A percentile compares a stretch with the other conserved stretches of the same genome.
Conservation (phyloP, 768 basidiomycete species). For the Lentinula sp. region DNA sequence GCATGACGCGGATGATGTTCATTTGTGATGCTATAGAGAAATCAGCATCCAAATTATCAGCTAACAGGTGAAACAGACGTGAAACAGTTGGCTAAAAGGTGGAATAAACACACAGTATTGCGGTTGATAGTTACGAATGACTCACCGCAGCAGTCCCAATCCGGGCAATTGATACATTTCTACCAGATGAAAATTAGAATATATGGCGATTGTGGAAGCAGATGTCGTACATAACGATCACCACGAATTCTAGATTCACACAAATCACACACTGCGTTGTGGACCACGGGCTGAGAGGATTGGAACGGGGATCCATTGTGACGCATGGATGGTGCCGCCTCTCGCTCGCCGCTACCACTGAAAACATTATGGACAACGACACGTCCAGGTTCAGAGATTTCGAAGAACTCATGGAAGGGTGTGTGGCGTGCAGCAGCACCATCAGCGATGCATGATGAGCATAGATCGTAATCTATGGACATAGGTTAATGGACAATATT, state of each 20-base stretch:
- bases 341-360: conserved; percentile 30
- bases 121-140: background rate
- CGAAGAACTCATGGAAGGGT: conserved; percentile 66
- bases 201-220: background rate
- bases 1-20: conserved; percentile 75
- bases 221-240: conserved; percentile 58
- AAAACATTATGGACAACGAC: conserved; percentile 61
- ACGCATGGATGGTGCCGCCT: conserved; percentile 5
- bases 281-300: conserved; percentile 27
- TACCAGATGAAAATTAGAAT: conserved; percentile 18
- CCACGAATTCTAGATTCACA: conserved; percentile 71
- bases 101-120: background rate
- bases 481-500: background rate
- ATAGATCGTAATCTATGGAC: conserved; percentile 64
- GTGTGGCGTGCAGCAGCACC: conserved; percentile 49
- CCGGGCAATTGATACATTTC: conserved; percentile 82
- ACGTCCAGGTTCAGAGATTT: conserved; percentile 58
- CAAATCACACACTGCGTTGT: conserved; percentile 69
- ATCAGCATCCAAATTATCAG: background rate
- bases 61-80: conserved; percentile 27
- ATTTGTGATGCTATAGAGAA: conserved; percentile 42
- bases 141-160: conserved; percentile 66
- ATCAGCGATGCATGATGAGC: conserved; percentile 47
- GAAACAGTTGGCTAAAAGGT: conserved; percentile 44
- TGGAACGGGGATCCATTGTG: conserved; percentile 8